Conservation (phyloP, 352 stramenopile species). For the Thalassiosira hispida region DNA sequence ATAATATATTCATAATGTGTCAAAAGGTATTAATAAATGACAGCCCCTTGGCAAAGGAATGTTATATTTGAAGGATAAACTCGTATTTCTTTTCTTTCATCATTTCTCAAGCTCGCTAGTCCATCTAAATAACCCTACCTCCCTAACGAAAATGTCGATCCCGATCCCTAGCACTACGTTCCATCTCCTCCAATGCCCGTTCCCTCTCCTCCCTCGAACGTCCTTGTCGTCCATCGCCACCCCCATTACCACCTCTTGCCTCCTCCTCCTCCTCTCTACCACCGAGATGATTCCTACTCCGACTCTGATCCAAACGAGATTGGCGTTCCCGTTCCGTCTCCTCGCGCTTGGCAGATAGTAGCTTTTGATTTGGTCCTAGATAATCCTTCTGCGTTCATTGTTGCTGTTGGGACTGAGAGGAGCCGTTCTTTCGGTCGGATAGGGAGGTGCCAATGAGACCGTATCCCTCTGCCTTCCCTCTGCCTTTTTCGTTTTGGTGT, state of each 20-base stretch:
- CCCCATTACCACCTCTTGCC: not conserved
- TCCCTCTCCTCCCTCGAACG: not conserved
- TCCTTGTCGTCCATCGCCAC: not conserved
- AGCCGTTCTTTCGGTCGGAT: not conserved
- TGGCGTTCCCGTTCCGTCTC: conserved; percentile 10
- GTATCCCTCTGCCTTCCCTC: conserved; percentile 1
- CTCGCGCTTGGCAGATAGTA: not conserved
- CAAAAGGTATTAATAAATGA: too few relatives aligned
- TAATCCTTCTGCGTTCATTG: not conserved
- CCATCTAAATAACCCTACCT: too few relatives aligned
- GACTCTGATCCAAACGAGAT: conserved; percentile 2
- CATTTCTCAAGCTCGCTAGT: too few relatives aligned
- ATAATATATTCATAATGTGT: too few relatives aligned
- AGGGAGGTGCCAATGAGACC: conserved; percentile 13
- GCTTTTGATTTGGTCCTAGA: conserved; percentile 1
- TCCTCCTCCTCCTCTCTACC: not conserved
- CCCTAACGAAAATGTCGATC: not conserved
- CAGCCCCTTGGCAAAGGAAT: too few relatives aligned
- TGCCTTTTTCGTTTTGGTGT: not conserved
- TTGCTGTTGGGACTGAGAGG: not conserved
- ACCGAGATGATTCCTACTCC: not conserved
- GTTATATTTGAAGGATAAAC: too few relatives aligned
- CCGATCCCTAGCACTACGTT: not conserved
- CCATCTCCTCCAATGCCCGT: not conserved
- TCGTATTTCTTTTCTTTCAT: too few relatives aligned